phyloP scores from a whole-genome alignment of 148 eudicot genomes.

The Silene latifolia region DNA sequence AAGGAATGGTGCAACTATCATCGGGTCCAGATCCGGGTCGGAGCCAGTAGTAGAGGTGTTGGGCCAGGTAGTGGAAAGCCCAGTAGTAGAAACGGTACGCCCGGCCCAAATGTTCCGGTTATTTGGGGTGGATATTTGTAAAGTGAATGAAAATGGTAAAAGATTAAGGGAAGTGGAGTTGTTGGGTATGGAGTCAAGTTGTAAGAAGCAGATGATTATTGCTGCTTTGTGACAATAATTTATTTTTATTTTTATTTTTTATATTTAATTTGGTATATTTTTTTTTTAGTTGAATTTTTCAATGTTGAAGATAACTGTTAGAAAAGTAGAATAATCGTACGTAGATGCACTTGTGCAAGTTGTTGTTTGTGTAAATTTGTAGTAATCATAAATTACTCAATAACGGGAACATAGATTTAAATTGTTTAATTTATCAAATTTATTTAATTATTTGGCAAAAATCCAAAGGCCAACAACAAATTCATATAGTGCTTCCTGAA shows the following conservation, averaged over 20 bases:
- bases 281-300: slow-evolving; percentile 4
- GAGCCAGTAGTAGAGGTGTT: neutral
- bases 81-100: neutral
- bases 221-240: slow-evolving; percentile 32
- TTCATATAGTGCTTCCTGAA: no score
- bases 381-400: neutral
- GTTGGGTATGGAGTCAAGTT: slow-evolving; percentile 28
- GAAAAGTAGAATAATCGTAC: neutral
- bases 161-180: slow-evolving; percentile 31
- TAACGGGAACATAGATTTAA: neutral
- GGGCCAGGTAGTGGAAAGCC: no score
- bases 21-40: slow-evolving; percentile 10
- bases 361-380: slow-evolving; percentile 23
- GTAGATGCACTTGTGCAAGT: slow-evolving; percentile 27
- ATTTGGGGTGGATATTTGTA: slow-evolving; percentile 72
- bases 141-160: slow-evolving; percentile 22
- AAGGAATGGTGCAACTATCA: slow-evolving; percentile 2
- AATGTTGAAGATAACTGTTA: slow-evolving; percentile 21
- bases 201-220: slow-evolving; percentile 35
- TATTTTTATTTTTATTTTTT: neutral
- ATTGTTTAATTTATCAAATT: no score
- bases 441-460: no score
- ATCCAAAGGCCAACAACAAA: no score
- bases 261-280: no score
- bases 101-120: slow-evolving; percentile 48